Evolutionary conservation across 2,329 filamentous ascomycete genomes (phyloP), one percentile per base, ranked within the genome.

Genomic region (Monilinia vaccinii-corymbosi): DNA sequence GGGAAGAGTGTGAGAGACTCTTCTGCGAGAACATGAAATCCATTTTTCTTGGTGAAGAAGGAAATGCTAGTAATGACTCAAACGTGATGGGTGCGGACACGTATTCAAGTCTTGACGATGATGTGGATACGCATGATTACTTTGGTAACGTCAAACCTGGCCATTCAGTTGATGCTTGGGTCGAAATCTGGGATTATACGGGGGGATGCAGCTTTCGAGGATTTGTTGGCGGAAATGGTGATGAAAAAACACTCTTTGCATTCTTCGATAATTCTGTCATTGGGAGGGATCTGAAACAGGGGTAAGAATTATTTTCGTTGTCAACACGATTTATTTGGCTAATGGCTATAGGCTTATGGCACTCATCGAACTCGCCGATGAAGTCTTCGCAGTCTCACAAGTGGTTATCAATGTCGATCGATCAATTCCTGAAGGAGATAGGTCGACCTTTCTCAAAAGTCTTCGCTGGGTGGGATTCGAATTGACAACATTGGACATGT

Each of bases 1-100:
- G 88, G 89, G 91, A 88, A 91, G 91, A 96, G 90, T 96, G 92
- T 96, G 92, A 96, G 91, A 97, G 92, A 83, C 93, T 96, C 87
- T 96, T 96, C 85, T 96, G 92, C 80, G 91, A 93, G 87, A 87
- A 86, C 83, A 89, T 96, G 86, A 88, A 84, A 79, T 80, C 86
- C 80, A 88, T 89, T 81, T 96, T 97, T 85, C 89, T 88, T 82
- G 92, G 90, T 96, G 91, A 95, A 87, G 91, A 86, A 87, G 88
- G 86, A 85, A 81, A 79, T 81, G 82, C 77, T 75, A 78, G 79
- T 80, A 81, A 85, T 84, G 87, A 84, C 87, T 93, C 89, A 84
- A 84, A 88, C 84, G 87, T 88, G 83, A 85, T 88, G 85, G 86
- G 84, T 93, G 84, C 86, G 80, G 81, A 77, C 81, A 75, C 78